phyloP scores from a whole-genome alignment of 495 filamentous ascomycete species.

The Xylaria castorea region DNA sequence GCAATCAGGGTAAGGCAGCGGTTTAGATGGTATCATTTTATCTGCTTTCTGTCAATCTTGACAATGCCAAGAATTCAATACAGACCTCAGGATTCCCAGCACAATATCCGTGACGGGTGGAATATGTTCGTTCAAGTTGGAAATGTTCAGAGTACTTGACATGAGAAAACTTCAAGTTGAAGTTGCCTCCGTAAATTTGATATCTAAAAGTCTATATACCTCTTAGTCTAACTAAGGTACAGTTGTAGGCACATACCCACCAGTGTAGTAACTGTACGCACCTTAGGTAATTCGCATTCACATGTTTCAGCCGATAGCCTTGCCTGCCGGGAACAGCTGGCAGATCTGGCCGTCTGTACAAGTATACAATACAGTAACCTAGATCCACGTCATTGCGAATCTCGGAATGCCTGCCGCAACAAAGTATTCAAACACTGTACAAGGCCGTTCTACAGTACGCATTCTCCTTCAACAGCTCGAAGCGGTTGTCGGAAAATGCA shows the following conservation, averaged over 20 bases:
- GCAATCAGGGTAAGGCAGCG: conserved; percentile 53
- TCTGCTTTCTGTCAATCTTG: not conserved
- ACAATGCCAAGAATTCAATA: not conserved
- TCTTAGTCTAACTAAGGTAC: too few species aligned
- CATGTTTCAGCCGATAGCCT: not conserved
- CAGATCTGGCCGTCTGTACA: not conserved
- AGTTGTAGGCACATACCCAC: too few species aligned
- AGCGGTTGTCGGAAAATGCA: conserved; percentile 3
- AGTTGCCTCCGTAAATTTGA: too few species aligned
- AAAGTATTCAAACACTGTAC: not conserved
- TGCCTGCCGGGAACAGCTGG: conserved; percentile 20
- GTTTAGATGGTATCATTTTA: conserved; percentile 47
- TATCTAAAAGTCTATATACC: too few species aligned
- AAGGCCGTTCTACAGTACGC: not conserved
- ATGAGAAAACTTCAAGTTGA: too few species aligned
- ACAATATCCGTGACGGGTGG: not conserved
- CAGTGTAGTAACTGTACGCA: too few species aligned
- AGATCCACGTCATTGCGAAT: conserved; percentile 22
- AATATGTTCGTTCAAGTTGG: not conserved
- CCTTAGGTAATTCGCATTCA: not conserved
- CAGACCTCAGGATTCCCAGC: not conserved
- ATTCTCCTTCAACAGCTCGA: not conserved
- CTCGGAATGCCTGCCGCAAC: not conserved
- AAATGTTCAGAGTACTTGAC: not conserved
- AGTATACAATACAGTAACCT: too few species aligned